Base-by-base conservation (phyloP, 257 asterid species). In the Plectranthus barbatus region DNA sequence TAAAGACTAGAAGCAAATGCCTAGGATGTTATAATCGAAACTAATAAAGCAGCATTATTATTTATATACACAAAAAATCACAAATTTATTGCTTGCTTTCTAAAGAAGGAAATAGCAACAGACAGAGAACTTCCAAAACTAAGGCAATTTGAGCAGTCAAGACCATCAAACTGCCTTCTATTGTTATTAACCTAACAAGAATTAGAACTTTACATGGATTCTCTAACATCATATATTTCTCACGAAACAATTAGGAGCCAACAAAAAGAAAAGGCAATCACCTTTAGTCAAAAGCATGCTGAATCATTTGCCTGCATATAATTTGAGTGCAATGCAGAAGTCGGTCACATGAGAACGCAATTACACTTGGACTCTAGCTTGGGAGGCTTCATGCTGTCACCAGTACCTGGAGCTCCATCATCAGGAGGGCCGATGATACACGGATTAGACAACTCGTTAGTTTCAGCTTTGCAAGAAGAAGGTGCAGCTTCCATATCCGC, bases 341-440 rank as follows among this genome's bases (percentile, higher is more conserved):
- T n/a, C n/a, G n/a, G n/a, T 76, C 77, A 88, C 98, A 92, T 92
- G 66, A 92, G 86, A 50, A 72, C 67, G 82, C 98, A 91, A 52
- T 92, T 92, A 76, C 98, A 92, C 81, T 88, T 91, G 52, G 98
- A 91, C 76, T 91, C 98, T 46, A 72, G 83, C 83, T 80, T 88
- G 46, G 87, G 95, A 74, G 93, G 95, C 72, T 77, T 83, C 77
- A 56, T 39, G 70, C 77, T 79, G 55, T 83, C 86, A 29, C 53
- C 60, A 34, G 77, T 77, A 53, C 60, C 71, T 33, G 88, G 86
- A 67, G 75, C 78, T 84, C 21, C 26, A 15, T 42, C 20, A 23
- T 41, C 53, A 4, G 40, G 17, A 23, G 21, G 9, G 15, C 39
- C 65, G 7, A 77, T 81, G 6, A 80, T 60, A 13, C 71, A 77